These are phyloP conservation scores for Polyrhizophydium stewartii DNA, from an alignment of 371 early-diverging fungal species.

Conservation along the genomic window DNA sequence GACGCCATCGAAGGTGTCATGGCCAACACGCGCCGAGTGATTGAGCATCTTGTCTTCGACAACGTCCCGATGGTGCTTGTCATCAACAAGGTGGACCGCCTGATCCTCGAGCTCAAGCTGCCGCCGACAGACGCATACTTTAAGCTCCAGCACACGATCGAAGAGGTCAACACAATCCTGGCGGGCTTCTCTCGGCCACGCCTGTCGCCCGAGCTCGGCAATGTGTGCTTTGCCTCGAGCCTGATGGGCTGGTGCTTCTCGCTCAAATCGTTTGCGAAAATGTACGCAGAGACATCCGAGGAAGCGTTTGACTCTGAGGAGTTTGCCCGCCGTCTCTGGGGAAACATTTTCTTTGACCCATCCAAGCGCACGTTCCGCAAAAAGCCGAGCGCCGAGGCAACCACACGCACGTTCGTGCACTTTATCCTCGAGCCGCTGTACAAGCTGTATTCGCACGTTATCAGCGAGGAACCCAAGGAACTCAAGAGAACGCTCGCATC, in stretches of 20 bases:
- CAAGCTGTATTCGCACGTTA: constrained; percentile 81
- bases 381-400: constrained; percentile 44
- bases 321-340: constrained; percentile 95
- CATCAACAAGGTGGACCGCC: constrained; percentile 94
- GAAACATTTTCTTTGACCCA: constrained; percentile 88
- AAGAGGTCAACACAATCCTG: constrained; percentile 89
- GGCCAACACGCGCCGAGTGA: constrained; percentile 88
- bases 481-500: constrained; percentile 66
- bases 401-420: constrained; percentile 85
- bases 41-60: constrained; percentile 78
- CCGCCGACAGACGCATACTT: constrained; percentile 96
- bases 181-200: constrained; percentile 51
- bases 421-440: constrained; percentile 96
- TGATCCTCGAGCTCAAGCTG: constrained; percentile 91
- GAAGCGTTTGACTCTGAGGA: constrained; percentile 61
- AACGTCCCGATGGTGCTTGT: constrained; percentile 78
- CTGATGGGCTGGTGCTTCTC: constrained; percentile 95
- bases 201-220: constrained; percentile 91
- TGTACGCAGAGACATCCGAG: constrained; percentile 69
- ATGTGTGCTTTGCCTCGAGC: constrained; percentile 93
- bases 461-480: constrained; percentile 65
- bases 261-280: constrained; percentile 85
- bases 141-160: constrained; percentile 90
- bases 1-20: constrained; percentile 97
- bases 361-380: constrained; percentile 77